Percentiles rank a stretch among this genome's conserved stretches.
Conservation (phyloP, 129 eudicot species). For the Centrapalus pauciflorus region DNA sequence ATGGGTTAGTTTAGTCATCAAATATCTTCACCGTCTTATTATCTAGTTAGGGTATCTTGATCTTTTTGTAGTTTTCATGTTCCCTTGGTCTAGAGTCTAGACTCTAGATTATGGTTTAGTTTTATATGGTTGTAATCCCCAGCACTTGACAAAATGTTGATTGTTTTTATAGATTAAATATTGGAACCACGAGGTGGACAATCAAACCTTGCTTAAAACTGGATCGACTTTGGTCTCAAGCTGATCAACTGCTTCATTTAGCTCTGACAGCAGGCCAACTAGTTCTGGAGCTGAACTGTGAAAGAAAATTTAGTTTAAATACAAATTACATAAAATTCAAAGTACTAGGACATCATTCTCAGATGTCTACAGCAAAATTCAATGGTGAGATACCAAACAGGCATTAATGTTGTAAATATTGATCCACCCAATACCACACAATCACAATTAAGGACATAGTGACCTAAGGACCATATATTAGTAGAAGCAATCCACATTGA, state of each 20-base stretch:
- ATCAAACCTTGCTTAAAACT: constrained; percentile 55
- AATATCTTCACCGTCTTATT: neutral
- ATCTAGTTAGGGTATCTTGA: neutral
- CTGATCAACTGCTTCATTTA: constrained; percentile 61
- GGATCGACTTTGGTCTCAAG: constrained; percentile 84
- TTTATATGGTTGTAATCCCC: neutral
- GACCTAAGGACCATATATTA: neutral
- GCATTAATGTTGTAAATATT: too few relatives aligned
- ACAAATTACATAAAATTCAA: neutral
- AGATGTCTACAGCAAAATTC: neutral
- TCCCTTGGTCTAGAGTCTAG: neutral
- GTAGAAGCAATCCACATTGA: neutral
- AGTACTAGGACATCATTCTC: neutral
- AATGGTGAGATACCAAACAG: neutral
- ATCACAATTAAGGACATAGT: neutral
- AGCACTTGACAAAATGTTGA: neutral
- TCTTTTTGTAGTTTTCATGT: neutral
- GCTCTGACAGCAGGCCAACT: constrained; percentile 75
- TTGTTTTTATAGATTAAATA: neutral
- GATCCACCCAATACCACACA: neutral
- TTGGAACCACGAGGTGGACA: neutral
- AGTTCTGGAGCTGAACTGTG: constrained; percentile 88
- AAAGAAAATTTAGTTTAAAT: neutral
- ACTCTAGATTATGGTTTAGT: neutral
- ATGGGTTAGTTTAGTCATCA: neutral